Percentiles rank a stretch among this genome's conserved stretches.
Conservation (phyloP, 495 filamentous ascomycete genomes). For the Xylaria telfairii region DNA sequence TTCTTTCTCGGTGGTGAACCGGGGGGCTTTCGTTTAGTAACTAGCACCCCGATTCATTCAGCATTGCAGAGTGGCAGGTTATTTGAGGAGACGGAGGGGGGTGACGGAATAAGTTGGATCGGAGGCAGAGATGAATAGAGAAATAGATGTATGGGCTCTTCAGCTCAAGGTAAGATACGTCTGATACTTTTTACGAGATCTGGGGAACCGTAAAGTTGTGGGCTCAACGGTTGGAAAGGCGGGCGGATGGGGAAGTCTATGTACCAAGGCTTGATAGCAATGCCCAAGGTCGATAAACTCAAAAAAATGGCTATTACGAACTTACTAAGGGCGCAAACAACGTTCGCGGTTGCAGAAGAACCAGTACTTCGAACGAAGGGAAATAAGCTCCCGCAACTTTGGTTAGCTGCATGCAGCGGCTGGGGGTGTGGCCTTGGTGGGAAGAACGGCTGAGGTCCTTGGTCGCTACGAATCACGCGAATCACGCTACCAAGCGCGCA, state of each 20-base stretch:
- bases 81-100: background rate
- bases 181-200: background rate
- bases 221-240: background rate
- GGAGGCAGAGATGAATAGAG: background rate
- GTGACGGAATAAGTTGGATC: background rate
- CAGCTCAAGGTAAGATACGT: background rate
- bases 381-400: background rate
- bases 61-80: background rate
- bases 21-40: background rate
- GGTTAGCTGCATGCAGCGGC: conserved; percentile 12
- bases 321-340: background rate
- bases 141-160: background rate
- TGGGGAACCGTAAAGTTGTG: background rate
- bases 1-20: background rate
- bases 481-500: background rate
- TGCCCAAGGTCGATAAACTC: background rate
- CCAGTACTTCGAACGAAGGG: background rate
- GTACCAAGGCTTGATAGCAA: background rate
- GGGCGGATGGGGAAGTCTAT: background rate
- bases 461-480: conserved; percentile 11
- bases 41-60: background rate
- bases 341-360: background rate
- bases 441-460: conserved; percentile 19
- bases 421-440: conserved; percentile 4
- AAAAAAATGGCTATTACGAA: background rate